Conservation (phyloP, 768 basidiomycete genomes). For the Lactarius hatsudake region DNA sequence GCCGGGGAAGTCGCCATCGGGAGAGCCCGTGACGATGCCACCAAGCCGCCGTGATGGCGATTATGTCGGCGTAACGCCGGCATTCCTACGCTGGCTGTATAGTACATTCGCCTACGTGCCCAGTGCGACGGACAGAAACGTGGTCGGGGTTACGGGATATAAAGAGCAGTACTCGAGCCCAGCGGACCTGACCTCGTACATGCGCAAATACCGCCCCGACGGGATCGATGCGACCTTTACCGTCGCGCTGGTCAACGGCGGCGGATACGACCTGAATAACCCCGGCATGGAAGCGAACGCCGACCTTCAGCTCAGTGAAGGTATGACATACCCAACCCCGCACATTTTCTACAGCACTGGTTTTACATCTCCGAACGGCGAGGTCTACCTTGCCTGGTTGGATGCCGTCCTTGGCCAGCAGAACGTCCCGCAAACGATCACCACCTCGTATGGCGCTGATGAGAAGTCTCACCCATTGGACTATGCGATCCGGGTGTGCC, state of each 20-base stretch:
- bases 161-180: background rate
- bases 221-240: background rate
- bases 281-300: background rate
- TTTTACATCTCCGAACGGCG: background rate
- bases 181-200: background rate
- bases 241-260: background rate
- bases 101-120: background rate
- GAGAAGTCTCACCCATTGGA: rapidly evolving
- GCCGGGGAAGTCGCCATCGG: no score
- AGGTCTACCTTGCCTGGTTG: background rate
- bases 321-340: background rate
- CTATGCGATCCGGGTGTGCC: background rate
- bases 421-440: background rate
- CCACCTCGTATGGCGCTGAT: background rate
- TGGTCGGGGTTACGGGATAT: background rate
- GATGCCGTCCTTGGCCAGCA: background rate
- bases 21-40: no score
- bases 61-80: background rate
- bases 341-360: background rate
- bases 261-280: background rate
- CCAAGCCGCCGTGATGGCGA: no score
- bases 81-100: background rate
- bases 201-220: background rate
- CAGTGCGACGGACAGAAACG: background rate
- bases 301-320: background rate